A percentile compares a stretch with the other conserved stretches of the same genome.
Evolutionary conservation across 2,329 filamentous ascomycete genomes (phyloP).

Genomic region (Parastagonospora avenae): DNA sequence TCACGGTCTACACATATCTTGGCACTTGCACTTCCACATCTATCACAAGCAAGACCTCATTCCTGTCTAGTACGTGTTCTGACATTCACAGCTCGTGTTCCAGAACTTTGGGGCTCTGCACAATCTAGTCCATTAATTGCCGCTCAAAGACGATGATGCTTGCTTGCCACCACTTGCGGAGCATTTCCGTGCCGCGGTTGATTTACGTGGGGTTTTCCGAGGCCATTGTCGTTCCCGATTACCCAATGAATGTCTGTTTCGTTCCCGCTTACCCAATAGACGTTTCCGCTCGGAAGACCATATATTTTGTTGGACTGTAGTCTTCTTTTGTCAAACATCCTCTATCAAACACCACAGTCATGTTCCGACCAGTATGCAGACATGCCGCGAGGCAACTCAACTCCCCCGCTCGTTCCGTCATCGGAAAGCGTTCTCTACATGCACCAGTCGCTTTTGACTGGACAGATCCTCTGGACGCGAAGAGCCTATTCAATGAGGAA

Average conservation of each 20-base stretch:
- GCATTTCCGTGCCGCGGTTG: slow-evolving; percentile 31
- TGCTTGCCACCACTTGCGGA: slow-evolving; percentile 26
- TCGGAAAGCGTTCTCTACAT: slow-evolving; percentile 49
- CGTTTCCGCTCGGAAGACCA: background rate
- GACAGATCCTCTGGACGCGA: slow-evolving; percentile 82
- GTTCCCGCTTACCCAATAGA: background rate
- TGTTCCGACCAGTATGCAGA: slow-evolving; percentile 52
- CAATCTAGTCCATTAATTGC: too few species aligned
- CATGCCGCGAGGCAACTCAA: slow-evolving; percentile 49
- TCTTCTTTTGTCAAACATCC: background rate
- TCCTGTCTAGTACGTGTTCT: background rate
- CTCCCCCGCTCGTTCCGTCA: slow-evolving; percentile 26
- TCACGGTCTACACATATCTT: slow-evolving; percentile 33
- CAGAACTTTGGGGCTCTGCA: background rate
- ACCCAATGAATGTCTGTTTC: slow-evolving; percentile 8
- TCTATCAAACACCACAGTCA: slow-evolving; percentile 24
- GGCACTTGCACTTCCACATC: slow-evolving; percentile 16
- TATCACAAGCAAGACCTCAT: background rate
- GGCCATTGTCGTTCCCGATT: slow-evolving; percentile 14
- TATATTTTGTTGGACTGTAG: background rate
- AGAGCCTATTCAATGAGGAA: slow-evolving; percentile 82
- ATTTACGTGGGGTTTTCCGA: slow-evolving; percentile 26
- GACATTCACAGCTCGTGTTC: background rate
- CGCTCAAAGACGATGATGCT: slow-evolving; percentile 2
- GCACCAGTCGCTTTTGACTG: slow-evolving; percentile 72